A percentile compares a stretch with the other conserved stretches of the same genome.
Conservation (phyloP, 1,139 yeast genomes). For the Candida mesenterica region DNA sequence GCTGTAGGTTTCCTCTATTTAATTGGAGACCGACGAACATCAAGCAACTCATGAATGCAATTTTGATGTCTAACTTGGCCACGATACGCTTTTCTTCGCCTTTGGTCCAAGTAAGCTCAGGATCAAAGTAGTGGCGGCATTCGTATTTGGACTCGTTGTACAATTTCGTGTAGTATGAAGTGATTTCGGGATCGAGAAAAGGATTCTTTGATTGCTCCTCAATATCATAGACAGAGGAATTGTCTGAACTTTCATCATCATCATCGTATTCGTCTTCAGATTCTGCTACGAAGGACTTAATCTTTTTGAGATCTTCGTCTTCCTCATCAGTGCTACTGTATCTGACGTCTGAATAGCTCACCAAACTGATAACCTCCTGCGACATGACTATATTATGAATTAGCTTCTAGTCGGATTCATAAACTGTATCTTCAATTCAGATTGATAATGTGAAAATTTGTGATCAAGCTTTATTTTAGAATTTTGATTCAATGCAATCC, state of each 20-base stretch:
- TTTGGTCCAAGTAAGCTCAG: constrained; percentile 22
- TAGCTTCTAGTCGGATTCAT: too few species aligned
- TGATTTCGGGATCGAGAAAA: constrained; percentile 19
- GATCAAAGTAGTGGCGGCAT: constrained; percentile 22
- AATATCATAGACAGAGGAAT: background rate
- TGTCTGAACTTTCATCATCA: background rate
- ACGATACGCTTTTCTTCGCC: constrained; percentile 22
- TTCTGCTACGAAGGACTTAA: constrained; percentile 1
- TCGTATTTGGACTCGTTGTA: constrained; percentile 22
- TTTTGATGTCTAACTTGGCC: constrained; percentile 25
- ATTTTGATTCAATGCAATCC: too few species aligned
- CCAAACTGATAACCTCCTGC: constrained; percentile 1
- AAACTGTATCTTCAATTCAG: background rate
- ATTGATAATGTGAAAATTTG: background rate
- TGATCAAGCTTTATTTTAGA: too few species aligned
- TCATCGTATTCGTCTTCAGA: constrained; percentile 3
- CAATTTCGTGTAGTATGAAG: constrained; percentile 17
- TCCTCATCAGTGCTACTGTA: constrained; percentile 7
- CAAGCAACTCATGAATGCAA: constrained; percentile 29
- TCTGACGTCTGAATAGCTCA: constrained; percentile 1
- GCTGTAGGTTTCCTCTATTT: constrained; percentile 31
- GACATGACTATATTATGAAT: background rate
- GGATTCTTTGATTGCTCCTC: constrained; percentile 11
- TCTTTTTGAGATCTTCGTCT: constrained; percentile 2
- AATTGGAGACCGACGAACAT: constrained; percentile 34